A percentile compares a stretch with the other conserved stretches of the same genome.
Conservation (phyloP, 2,329 filamentous ascomycete species). For the Alternaria metachromatica region DNA sequence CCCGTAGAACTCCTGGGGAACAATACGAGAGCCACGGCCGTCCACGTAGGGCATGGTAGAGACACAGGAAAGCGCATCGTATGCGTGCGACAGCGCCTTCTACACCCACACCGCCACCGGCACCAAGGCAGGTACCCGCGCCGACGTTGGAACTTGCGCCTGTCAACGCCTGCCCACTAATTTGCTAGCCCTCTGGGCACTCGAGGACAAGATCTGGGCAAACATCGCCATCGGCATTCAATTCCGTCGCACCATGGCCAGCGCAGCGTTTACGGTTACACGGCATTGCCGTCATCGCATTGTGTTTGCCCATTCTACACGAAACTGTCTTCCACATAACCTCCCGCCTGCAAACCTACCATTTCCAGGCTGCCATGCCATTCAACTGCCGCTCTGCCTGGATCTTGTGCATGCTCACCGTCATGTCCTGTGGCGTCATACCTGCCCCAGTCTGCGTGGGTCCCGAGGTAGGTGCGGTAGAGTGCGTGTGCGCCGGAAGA, state of each 20-base stretch:
- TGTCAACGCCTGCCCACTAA: neutral
- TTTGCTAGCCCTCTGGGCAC: neutral
- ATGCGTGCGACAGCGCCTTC: neutral
- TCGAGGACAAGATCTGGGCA: neutral
- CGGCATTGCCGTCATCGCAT: neutral
- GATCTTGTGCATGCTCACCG: conserved; percentile 24
- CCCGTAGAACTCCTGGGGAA: neutral
- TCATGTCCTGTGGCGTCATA: conserved; percentile 14
- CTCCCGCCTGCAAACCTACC: conserved; percentile 11
- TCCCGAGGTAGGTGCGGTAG: neutral
- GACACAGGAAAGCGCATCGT: too few species aligned
- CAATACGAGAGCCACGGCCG: neutral
- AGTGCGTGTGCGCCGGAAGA: neutral
- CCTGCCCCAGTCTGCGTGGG: neutral
- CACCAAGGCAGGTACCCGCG: conserved; percentile 12
- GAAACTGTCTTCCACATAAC: conserved; percentile 16
- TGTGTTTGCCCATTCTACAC: conserved; percentile 1
- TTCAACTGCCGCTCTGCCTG: conserved; percentile 27
- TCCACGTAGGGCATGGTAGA: neutral
- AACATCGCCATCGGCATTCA: neutral
- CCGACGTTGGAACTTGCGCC: neutral
- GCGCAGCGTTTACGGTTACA: neutral
- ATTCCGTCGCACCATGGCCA: neutral
- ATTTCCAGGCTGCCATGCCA: conserved; percentile 22
- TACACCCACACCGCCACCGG: neutral